Base-by-base conservation (phyloP, 768 basidiomycete species). In the Wakefieldia striispora region DNA sequence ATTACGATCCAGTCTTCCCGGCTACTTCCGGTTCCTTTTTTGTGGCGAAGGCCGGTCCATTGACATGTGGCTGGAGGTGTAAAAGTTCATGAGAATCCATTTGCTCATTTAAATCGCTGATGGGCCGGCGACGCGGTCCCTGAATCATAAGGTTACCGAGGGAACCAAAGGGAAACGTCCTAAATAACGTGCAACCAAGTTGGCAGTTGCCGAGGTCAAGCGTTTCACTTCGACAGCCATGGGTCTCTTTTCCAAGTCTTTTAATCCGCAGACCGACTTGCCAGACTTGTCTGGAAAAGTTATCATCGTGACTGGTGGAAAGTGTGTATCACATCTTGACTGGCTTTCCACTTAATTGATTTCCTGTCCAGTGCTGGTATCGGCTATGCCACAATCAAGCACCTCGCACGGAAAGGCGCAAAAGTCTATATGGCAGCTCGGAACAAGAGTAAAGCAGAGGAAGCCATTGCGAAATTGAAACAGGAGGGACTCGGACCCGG, bases 361-460 rank as follows among this genome's bases (percentile, higher is more conserved):
- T 14, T 29, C 31, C 2, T 33, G 3, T 13, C n/a, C 31, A 79
- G 77, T 40, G 58, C 71, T 0, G 78, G 80, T 1, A 71, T 80
- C 14, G 82, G 83, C 0, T 76, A 73, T 53, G 71, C 71, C 0
- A 82, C 78, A 0, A 73, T 81, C 17, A 70, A 73, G 44, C 73
- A 76, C 53, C 75, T 86, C 17, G 79, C 75, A 0, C 69, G 71
- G 7, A 70, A 66, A 8, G 81, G 82, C 14, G 81, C 82, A 5
- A 83, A 79, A 55, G 78, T 84, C 7, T 84, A 83, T 54, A 72
- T 85, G 53, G 79, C 74, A 0, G 76, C 79, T 7, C 73, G 82
- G 16, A 73, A 70, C 53, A 75, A 77, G 53, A 55, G 56, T 16
- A 72, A 68, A 40, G 82, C 77, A 8, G 69, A 62, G 19, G 74